A percentile compares a stretch with the other conserved stretches of the same genome.
Conservation (phyloP, 2,329 filamentous ascomycete species). For the Nothophoma quercina region DNA sequence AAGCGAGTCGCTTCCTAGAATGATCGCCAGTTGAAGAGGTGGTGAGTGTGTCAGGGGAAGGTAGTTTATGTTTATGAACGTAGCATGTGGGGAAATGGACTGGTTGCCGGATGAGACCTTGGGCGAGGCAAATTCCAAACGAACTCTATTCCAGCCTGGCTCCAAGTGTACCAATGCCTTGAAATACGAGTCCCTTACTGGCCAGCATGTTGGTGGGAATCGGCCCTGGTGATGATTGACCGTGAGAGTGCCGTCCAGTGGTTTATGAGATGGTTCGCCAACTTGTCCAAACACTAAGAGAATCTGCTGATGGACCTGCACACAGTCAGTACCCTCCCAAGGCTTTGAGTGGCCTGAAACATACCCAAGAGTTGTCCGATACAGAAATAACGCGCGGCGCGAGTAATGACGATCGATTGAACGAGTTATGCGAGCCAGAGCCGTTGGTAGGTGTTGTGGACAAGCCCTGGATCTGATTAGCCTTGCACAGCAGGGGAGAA, state of each 20-base stretch:
- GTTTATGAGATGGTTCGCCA: constrained; percentile 72
- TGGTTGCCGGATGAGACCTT: constrained; percentile 76
- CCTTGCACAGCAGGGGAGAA: background rate
- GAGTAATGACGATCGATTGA: constrained; percentile 74
- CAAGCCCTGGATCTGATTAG: constrained; percentile 54
- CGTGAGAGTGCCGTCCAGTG: constrained; percentile 79
- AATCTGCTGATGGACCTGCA: constrained; percentile 88
- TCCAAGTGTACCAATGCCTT: constrained; percentile 90
- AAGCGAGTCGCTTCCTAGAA: constrained; percentile 87
- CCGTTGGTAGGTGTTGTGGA: constrained; percentile 61
- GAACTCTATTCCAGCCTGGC: constrained; percentile 86
- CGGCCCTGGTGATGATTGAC: constrained; percentile 83
- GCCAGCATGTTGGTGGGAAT: constrained; percentile 86
- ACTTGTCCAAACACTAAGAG: constrained; percentile 82
- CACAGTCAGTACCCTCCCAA: constrained; percentile 22
- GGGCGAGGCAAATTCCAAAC: constrained; percentile 86
- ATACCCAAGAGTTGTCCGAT: constrained; percentile 83
- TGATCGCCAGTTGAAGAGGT: constrained; percentile 86
- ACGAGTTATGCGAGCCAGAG: constrained; percentile 49
- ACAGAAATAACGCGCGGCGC: constrained; percentile 82
- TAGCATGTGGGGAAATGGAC: constrained; percentile 75
- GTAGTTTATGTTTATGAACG: constrained; percentile 85
- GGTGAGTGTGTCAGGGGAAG: constrained; percentile 79
- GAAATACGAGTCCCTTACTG: constrained; percentile 87
- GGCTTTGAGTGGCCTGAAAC: constrained; percentile 36